A percentile compares a stretch with the other conserved stretches of the same genome.
These are phyloP conservation scores for Eucalyptus melliodora DNA, from an alignment of 345 rosid species.

Conservation along the genomic window DNA sequence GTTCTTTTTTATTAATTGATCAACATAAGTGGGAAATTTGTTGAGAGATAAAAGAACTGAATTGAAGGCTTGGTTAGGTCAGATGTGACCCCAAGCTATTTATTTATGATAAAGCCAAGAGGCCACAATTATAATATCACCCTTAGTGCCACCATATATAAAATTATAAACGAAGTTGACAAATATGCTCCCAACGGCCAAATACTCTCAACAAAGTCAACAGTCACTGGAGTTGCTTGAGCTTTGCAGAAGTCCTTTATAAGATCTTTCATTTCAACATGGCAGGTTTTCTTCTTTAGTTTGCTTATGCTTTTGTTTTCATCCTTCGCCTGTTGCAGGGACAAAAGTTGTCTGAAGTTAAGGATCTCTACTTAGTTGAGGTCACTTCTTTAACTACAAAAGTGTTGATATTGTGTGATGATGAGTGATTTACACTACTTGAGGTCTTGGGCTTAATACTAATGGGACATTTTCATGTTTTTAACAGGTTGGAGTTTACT, in stretches of 20 bases:
- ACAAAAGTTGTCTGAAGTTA: slow-evolving; percentile 63
- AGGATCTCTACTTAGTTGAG: slow-evolving; percentile 77
- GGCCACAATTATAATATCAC: not conserved
- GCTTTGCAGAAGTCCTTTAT: not conserved
- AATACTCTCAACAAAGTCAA: not conserved
- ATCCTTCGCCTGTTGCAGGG: slow-evolving; percentile 38
- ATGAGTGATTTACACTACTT: not conserved
- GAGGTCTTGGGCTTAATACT: not conserved
- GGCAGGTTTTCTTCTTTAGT: not conserved
- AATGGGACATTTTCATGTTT: slow-evolving; percentile 1
- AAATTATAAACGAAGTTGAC: not conserved
- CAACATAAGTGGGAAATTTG: not conserved
- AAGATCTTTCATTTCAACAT: not conserved
- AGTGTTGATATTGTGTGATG: not conserved
- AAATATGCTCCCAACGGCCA: not conserved
- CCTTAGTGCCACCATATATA: not conserved
- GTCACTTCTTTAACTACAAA: slow-evolving; percentile 10
- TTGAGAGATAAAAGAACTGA: not conserved
- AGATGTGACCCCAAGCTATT: not conserved
- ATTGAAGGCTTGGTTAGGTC: not conserved
- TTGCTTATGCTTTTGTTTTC: not conserved
- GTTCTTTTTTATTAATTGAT: not conserved
- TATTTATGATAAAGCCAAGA: not conserved
- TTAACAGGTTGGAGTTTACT: slow-evolving; percentile 84
- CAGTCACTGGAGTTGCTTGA: not conserved